Evolutionary conservation across 2,329 filamentous ascomycete species (phyloP), one percentile per base, ranked within the genome.

Genomic region (Teratosphaeria viscida): DNA sequence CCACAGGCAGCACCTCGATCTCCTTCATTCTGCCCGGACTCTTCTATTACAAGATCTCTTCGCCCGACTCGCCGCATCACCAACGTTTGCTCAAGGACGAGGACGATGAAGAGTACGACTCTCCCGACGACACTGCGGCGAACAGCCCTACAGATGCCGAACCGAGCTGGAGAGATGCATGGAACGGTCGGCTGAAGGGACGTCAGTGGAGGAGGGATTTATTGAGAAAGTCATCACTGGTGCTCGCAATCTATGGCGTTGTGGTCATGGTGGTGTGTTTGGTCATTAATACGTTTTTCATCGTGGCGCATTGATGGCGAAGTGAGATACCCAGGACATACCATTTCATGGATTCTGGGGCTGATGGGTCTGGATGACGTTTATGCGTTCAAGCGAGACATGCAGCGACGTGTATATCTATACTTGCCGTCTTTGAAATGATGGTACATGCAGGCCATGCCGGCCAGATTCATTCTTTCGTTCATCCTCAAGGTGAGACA

Each of bases 41-140:
- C 3, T 99, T 99, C 74, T 99, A 97, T 75, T 99, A 97, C 77
- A 97, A 97, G 75, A 97, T 99, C 61, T 95, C 90, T 12, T 85
- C 90, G 27, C 94, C 94, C 0, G 88, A 96, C 59, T 92, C 89
- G 53, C 82, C 86, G 32, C 85, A 92, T 63, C 91, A 96, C 67
- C 92, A 96, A 72, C 84, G 88, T 14, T 78, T 97, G 10, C 79
- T 90, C 63, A 97, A 97, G 73, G 91, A 94, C 69, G 90, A 96
- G 65, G 94, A 97, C 67, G 94, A 97, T 67, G 89, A 92, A 64
- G 85, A 85, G n/a, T 79, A 82, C 26, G 56, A 57, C 5, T 29
- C 19, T 32, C 53, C 53, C 10, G 34, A 32, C 23, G 29, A 37
- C 5, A 32, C 12, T 5, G 53, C 27, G 1, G 34, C 12, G 14